Conservation (phyloP, 2,329 filamentous ascomycete species). For the Hyphodiscus sp. region DNA sequence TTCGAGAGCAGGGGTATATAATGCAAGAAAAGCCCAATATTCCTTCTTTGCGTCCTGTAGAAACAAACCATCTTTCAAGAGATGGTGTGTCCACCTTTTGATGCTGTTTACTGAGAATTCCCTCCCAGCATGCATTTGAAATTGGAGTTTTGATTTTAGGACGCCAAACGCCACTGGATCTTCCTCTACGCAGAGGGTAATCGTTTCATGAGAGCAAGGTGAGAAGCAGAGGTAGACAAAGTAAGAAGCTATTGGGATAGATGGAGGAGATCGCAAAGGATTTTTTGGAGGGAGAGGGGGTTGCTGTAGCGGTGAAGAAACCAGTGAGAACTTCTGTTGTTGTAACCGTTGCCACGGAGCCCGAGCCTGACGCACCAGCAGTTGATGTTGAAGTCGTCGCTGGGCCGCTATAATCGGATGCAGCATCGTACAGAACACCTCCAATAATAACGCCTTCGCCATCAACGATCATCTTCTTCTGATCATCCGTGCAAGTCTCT, state of each 20-base stretch:
- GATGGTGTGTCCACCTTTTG: background rate
- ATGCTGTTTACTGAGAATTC: background rate
- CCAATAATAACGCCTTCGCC: conserved; percentile 52
- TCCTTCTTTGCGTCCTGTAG: background rate
- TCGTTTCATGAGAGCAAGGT: background rate
- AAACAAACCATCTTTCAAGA: background rate
- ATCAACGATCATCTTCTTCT: conserved; percentile 40
- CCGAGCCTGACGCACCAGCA: conserved; percentile 2
- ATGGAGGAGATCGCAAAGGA: conserved; percentile 7
- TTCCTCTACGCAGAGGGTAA: no score
- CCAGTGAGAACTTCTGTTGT: conserved; percentile 28
- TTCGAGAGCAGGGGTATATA: conserved; percentile 9
- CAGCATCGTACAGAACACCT: conserved; percentile 45
- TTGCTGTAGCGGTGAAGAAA: conserved; percentile 28
- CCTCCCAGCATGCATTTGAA: background rate
- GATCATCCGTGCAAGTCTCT: conserved; percentile 46
- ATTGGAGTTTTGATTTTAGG: no score
- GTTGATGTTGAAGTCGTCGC: conserved; percentile 13
- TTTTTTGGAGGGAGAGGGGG: conserved; percentile 24
- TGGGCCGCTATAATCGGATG: conserved; percentile 34
- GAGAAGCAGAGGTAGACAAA: conserved; percentile 3
- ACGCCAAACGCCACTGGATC: no score
- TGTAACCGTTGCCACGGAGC: conserved; percentile 20
- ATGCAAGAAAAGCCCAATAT: conserved; percentile 6
- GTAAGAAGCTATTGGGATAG: background rate